phyloP scores from a whole-genome alignment of 371 early-diverging fungal genomes.

The Aphelidium insulamus region DNA sequence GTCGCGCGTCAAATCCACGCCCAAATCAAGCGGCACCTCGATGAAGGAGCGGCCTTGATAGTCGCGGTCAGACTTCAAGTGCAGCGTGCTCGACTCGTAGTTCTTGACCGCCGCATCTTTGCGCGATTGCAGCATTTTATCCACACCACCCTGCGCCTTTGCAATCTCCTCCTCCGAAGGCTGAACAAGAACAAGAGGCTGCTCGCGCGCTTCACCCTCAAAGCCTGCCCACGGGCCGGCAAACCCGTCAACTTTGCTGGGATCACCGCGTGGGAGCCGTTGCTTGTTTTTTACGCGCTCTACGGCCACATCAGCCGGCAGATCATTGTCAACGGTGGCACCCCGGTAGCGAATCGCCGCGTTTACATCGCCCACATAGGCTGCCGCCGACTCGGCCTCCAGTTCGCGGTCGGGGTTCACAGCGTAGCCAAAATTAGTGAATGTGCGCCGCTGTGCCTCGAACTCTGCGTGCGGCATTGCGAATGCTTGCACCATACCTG shows the following conservation, averaged over 20 bases:
- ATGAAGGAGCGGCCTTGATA: conserved; percentile 86
- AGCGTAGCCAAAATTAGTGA: conserved; percentile 57
- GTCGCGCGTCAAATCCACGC: conserved; percentile 38
- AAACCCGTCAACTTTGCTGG: conserved; percentile 62
- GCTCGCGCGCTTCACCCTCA: conserved; percentile 46
- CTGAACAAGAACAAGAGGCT: conserved; percentile 24
- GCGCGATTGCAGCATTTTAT: conserved; percentile 3
- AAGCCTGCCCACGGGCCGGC: conserved; percentile 91
- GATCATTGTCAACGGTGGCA: conserved; percentile 1
- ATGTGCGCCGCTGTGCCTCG: conserved; percentile 53
- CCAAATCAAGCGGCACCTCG: conserved; percentile 69
- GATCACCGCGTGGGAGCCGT: conserved; percentile 33
- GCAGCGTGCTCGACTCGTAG: conserved; percentile 43
- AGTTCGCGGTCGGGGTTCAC: conserved; percentile 47
- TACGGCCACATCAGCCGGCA: conserved; percentile 21
- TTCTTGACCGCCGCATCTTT: conserved; percentile 2
- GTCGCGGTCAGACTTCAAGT: conserved; percentile 49
- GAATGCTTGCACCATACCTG: too few species aligned
- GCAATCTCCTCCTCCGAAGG: conserved; percentile 27
- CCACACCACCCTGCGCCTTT: conserved; percentile 4
- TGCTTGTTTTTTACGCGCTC: conserved; percentile 24
- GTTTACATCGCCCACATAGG: conserved; percentile 42
- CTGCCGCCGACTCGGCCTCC: conserved; percentile 16
- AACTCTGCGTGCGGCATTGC: too few species aligned
- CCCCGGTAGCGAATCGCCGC: too few species aligned